These are phyloP conservation scores for Cladosporium sp. DNA, from an alignment of 2,329 filamentous ascomycete species.

Conservation along the genomic window DNA sequence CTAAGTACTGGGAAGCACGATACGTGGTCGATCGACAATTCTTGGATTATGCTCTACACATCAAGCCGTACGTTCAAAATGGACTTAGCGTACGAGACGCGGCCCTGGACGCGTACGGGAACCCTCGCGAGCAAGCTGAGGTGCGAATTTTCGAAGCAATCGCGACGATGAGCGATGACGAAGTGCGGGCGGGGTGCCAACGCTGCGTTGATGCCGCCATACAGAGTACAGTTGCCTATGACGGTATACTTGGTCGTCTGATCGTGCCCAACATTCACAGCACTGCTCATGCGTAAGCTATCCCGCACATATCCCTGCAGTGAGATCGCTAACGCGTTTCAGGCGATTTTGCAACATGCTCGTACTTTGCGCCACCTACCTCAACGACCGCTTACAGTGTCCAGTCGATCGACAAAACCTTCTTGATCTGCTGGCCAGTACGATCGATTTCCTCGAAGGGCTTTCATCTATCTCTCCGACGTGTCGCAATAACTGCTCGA, in stretches of 20 bases:
- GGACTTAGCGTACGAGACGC: conserved; percentile 26
- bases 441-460: conserved; percentile 72
- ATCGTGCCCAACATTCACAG: conserved; percentile 96
- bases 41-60: conserved; percentile 60
- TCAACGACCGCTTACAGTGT: conserved; percentile 41
- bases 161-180: conserved; percentile 27
- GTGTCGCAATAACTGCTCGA: conserved; percentile 70
- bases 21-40: conserved; percentile 88
- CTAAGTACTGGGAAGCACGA: conserved; percentile 90
- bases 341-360: conserved; percentile 97
- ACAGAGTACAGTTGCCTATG: conserved; percentile 81
- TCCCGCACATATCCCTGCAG: neutral
- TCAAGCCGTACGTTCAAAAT: conserved; percentile 37
- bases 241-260: conserved; percentile 65
- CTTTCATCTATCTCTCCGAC: conserved; percentile 73
- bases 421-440: conserved; percentile 65
- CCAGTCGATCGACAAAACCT: conserved; percentile 59
- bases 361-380: conserved; percentile 78
- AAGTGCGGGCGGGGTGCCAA: conserved; percentile 33
- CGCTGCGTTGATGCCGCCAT: conserved; percentile 72
- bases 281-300: conserved; percentile 87
- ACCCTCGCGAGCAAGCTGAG: conserved; percentile 35
- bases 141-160: conserved; percentile 39
- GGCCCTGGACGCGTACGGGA: conserved; percentile 33
- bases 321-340: conserved; percentile 28